Base-by-base conservation (phyloP, 768 basidiomycete genomes). In the Podaxis sp. region DNA sequence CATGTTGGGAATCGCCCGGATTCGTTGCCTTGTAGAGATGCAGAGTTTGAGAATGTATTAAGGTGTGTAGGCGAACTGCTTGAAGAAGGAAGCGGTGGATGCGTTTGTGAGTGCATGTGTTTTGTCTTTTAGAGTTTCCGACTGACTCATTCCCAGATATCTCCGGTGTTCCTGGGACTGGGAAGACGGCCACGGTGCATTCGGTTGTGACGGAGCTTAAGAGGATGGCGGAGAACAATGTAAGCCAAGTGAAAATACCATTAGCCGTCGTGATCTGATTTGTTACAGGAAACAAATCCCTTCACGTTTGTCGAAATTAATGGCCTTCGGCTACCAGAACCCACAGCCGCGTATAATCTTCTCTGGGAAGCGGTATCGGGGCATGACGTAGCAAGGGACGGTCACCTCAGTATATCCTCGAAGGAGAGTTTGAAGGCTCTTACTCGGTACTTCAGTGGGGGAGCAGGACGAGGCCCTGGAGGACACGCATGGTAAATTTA, bases 251-350 rank as follows among this genome's bases (percentile, higher is more conserved):
- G 57, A 36, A 22, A 36, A 59, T 46, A 36, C 17, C 17, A 37
- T 52, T 1, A 24, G 13, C 15, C 17, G 56, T 55, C 59, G 24
- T 58, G 17, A 55, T 22, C 60, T 15, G 13, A 2, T 37, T 53
- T 46, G 24, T 19, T 61, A 19, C 69, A 97, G 95, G 96, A 98
- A 82, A 88, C 87, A 7, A 89, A 91, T 65, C 93, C 94, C 0
- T 98, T 99, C 74, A 93, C 91, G 0, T 99, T 96, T 67, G 93
- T 98, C 64, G 97, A 99, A 70, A 96, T 99, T 69, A 98, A 98
- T 68, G 97, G 97, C 1, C 85, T 99, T 61, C 89, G 87, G 68
- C 89, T 98, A 49, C 91, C 95, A 0, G 95, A 97, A 63, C 94
- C 97, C 1, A 79, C 88, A n/a, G 91, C 91, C 2, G 96, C 96